Evolutionary conservation across 192 early-diverging fungal genomes (phyloP), one percentile per base, ranked within the genome.

Genomic region (Dimargaris cristalligena): DNA sequence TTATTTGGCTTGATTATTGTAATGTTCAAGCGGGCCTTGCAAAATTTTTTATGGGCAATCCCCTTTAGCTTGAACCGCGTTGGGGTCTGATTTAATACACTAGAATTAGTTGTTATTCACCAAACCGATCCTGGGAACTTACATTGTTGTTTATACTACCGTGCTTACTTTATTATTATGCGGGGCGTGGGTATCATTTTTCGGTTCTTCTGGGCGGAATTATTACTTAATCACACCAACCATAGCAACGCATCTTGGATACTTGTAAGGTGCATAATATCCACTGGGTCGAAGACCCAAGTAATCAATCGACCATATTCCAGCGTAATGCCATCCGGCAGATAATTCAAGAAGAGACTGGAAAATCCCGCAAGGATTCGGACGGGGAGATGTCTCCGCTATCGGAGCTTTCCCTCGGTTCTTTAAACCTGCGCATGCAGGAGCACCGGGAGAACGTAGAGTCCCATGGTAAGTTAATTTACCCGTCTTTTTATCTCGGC

Each of bases 221-320:
- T n/a, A n/a, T n/a, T n/a, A n/a, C n/a, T n/a, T n/a, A n/a, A n/a
- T n/a, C n/a, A n/a, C n/a, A n/a, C n/a, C n/a, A n/a, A n/a, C n/a
- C n/a, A 41, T 16, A 41, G 38, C 8, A 41, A 41, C 54, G 54
- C 16, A 28, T 56, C 2, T 18, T 20, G 31, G 54, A 28, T 32
- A 56, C 54, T 20, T 56, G 54, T 23, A 8, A 56, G n/a, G 31
- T 18, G 13, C 30, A 56, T 34, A 16, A 29, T 20, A 29, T 56
- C 20, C 30, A 28, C 30, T 56, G 54, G 54, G 3, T 34, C 1
- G 54, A 56, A 14, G 54, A 56, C 29, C 54, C 54, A 18, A 34
- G 31, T 18, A 56, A 56, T 23, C 26, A 56, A 13, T 33, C 54
- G 10, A 11, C 26, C 18, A 1, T 34, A 13, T 34, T 33, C 34